Evolutionary conservation across 768 basidiomycete species (phyloP), one percentile per base, ranked within the genome.

Genomic region (Boletus sp.): DNA sequence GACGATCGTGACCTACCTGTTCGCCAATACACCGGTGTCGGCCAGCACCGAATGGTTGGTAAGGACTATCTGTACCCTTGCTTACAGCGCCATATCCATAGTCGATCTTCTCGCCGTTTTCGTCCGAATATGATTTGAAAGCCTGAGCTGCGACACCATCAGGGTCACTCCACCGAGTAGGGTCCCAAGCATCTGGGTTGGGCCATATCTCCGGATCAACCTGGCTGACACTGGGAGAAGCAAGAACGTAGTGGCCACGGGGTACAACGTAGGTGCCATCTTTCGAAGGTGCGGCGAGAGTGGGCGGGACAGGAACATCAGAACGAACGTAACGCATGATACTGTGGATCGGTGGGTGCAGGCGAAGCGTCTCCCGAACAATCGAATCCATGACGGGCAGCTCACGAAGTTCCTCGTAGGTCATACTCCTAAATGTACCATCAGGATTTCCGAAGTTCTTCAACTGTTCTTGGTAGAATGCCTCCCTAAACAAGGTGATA

Each of bases 31-130:
- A 98, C 61, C 95, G 80, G 77, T 98, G 96, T 65, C 91, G 82
- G 30, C 97, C 97, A 50, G 97, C 96, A 59, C 97, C 97, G 66
- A 99, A 99, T 2, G 97, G 97, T 70, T 97, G 92, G 72, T 98
- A 98, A 48, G 92, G 93, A 64, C 89, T 92, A 55, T 95, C 92
- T 7, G 95, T 98, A 49, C 95, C 95, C 76, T 98, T 98, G 77
- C 89, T 92, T 50, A 99, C 90, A 58, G 87, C 84, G 52, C 97
- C 97, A 72, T 92, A 99, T 2, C 97, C 97, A 67, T 89, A 99
- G 73, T 99, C 97, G 58, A 98, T 78, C 78, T 94, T 94, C 73
- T 96, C 92, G 55, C 92, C 89, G 33, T 74, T 72, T 64, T 86
- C 86, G 64, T 90, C 90, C 40, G 76, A 73, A 67, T 97, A 94